Percentiles rank a stretch among this genome's conserved stretches.
Conservation (phyloP, 148 eudicot genomes). For the Dysphania ambrosioides region DNA sequence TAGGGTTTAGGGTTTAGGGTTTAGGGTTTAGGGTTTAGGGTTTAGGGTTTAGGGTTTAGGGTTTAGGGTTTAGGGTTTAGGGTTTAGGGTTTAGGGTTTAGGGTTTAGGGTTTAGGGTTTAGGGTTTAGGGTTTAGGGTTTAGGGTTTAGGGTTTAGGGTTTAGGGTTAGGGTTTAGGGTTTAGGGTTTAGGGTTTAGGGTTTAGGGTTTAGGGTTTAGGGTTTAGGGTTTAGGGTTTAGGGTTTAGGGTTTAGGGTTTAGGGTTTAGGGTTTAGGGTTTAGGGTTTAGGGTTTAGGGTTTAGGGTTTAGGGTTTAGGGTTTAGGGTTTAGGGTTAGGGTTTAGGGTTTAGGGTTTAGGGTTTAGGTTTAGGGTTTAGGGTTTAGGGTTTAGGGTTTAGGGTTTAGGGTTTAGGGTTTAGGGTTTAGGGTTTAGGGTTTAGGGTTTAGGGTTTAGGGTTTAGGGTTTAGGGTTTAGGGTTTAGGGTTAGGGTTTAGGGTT, state of each 20-base stretch:
- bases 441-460: slow-evolving; percentile 28
- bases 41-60: slow-evolving; percentile 21
- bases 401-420: slow-evolving; percentile 36
- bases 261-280: slow-evolving; percentile 32
- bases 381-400: slow-evolving; percentile 34
- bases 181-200: too few relatives aligned
- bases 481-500: slow-evolving; percentile 24
- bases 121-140: slow-evolving; percentile 23
- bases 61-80: slow-evolving; percentile 29
- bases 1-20: slow-evolving; percentile 13
- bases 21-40: slow-evolving; percentile 23
- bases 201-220: slow-evolving; percentile 28
- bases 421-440: slow-evolving; percentile 24
- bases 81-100: slow-evolving; percentile 28
- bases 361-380: slow-evolving; percentile 32
- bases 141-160: slow-evolving; percentile 25
- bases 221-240: slow-evolving; percentile 32
- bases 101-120: slow-evolving; percentile 30
- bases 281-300: slow-evolving; percentile 31
- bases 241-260: slow-evolving; percentile 28
- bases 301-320: slow-evolving; percentile 34
- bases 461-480: slow-evolving; percentile 17
- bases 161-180: slow-evolving; percentile 18
- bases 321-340: slow-evolving; percentile 31
- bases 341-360: slow-evolving; percentile 34